Evolutionary conservation across 257 asterid genomes (phyloP).

Genomic region (Anisodus acutangulus): DNA sequence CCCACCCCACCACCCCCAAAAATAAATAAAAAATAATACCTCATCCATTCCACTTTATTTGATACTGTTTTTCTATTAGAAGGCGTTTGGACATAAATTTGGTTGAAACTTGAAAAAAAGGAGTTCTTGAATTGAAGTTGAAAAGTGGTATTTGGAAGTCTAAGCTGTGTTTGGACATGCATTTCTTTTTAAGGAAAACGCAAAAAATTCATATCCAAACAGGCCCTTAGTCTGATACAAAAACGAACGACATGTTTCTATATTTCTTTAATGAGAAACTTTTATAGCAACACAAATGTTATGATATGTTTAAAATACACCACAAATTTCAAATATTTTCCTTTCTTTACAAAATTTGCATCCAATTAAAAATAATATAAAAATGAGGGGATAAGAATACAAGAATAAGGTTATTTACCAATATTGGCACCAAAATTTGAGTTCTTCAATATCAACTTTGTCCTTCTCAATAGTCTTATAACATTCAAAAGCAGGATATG

Average conservation of each 20-base stretch:
- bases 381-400: too few species aligned
- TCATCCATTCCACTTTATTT: not conserved
- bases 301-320: too few species aligned
- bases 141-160: too few species aligned
- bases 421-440: slow-evolving; percentile 92
- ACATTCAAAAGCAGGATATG: slow-evolving; percentile 90
- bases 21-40: not conserved
- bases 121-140: too few species aligned
- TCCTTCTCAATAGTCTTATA: slow-evolving; percentile 79
- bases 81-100: too few species aligned
- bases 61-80: not conserved
- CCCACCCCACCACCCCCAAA: not conserved
- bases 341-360: too few species aligned
- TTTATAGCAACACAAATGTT: not conserved
- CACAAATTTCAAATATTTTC: too few species aligned
- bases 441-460: slow-evolving; percentile 69
- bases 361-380: not conserved
- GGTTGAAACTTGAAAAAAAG: too few species aligned
- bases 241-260: not conserved
- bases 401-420: slow-evolving; percentile 55
- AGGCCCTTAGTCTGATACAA: too few species aligned
- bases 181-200: too few species aligned
- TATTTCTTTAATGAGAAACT: not conserved
- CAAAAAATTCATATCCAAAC: too few species aligned
- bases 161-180: too few species aligned